Evolutionary conservation across 139 green algal genomes (phyloP), one percentile per base, ranked within the genome.

Genomic region (Asterochloris sp.): DNA sequence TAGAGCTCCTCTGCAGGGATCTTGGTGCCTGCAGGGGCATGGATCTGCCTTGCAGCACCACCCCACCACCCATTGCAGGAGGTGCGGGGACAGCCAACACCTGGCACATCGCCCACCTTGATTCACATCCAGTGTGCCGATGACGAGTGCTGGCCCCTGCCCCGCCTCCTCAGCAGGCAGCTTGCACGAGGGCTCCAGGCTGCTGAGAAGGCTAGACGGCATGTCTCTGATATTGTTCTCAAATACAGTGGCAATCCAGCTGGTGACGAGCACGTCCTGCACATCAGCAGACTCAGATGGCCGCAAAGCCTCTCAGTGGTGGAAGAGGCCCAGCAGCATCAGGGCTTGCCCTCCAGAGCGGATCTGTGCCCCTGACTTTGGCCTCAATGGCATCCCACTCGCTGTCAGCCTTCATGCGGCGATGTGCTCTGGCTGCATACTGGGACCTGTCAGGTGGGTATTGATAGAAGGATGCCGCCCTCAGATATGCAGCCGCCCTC

Each of bases 81-180:
- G 4, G 0, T 47, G 12, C 10, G 21, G 61, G n/a, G 29, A 60
- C 14, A 62, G 12, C n/a, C 21, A 13, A 81, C 24, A n/a, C n/a
- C 15, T 14, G 11, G 13, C 15, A 73, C 14, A 62, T 17, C 21
- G 63, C 64, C 12, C 27, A 82, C 82, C 82, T 28, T 91, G 76
- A 68, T 97, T 97, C 10, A 97, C 12, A 80, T 97, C 94, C 62
- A 96, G 85, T 0, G 86, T 93, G 9, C 88, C 94, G 0, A 97
- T 76, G 60, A 95, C 89, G 23, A 91, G 74, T 73, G 90, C 64
- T 4, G 87, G 76, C 2, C 73, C 29, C 38, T 54, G 38, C 11
- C 61, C 28, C 15, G 27, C 69, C 60, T 81, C 69, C 63, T 90
- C 85, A 11, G 90, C 90, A 17, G 91, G 91, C 61, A 95, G 85